Evolutionary conservation across 1,284 basidiomycete genomes (phyloP).

Genomic region (Ustilago curta): DNA sequence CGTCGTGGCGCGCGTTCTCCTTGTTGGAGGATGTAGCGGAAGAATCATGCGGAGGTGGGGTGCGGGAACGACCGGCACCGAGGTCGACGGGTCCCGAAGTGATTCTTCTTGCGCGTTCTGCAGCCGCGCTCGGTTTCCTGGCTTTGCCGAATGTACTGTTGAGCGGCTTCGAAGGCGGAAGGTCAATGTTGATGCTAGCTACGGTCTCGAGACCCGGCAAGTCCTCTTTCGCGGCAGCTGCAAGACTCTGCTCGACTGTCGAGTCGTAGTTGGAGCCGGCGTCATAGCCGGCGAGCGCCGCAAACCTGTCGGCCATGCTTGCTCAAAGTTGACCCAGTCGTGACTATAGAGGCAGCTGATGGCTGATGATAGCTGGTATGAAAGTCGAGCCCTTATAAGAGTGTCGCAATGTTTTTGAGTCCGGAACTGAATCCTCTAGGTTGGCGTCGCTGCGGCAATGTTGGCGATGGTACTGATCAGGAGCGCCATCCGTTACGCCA

Average conservation of each 20-base stretch:
- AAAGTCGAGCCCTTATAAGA: not conserved
- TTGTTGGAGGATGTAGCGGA: conserved; percentile 35
- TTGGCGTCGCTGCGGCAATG: conserved; percentile 1
- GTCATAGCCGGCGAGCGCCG: conserved; percentile 56
- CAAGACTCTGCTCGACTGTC: conserved; percentile 39
- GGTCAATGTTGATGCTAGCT: conserved; percentile 45
- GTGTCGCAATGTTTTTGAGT: not conserved
- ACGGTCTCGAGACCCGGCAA: conserved; percentile 50
- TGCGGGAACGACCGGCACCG: conserved; percentile 22
- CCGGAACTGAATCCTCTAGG: not conserved
- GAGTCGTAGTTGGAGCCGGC: conserved; percentile 52
- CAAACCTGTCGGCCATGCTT: conserved; percentile 56
- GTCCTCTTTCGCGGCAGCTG: conserved; percentile 37
- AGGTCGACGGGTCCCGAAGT: conserved; percentile 43
- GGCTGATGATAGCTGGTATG: not conserved
- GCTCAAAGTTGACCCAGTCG: not conserved
- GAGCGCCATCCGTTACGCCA: conserved; percentile 1
- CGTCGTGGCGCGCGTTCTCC: conserved; percentile 30
- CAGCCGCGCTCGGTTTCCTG: conserved; percentile 37
- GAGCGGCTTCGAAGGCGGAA: conserved; percentile 33
- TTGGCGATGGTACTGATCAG: not conserved
- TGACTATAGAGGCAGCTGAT: not conserved
- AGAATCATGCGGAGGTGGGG: conserved; percentile 39
- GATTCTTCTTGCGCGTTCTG: conserved; percentile 36
- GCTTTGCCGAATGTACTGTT: conserved; percentile 36